These are phyloP conservation scores for Cornus controversa DNA, from an alignment of 148 eudicot species.

Conservation along the genomic window DNA sequence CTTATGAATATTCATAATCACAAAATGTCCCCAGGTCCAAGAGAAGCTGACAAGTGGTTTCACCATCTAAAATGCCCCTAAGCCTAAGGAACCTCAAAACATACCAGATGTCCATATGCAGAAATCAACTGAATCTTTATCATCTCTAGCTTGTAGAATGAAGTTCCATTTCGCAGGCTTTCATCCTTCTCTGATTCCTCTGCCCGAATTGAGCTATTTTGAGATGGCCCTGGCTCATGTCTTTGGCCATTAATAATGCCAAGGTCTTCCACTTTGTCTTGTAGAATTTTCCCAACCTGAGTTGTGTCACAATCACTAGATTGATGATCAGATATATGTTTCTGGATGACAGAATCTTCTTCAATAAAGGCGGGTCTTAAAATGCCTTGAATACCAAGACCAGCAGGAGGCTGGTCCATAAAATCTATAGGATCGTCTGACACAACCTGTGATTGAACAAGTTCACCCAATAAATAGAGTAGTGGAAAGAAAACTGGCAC, in stretches of 20 bases:
- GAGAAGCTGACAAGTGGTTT: conserved; percentile 7
- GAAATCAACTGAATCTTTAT: conserved; percentile 71
- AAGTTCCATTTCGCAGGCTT: conserved; percentile 52
- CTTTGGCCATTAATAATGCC: conserved; percentile 63
- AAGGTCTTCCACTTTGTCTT: conserved; percentile 41
- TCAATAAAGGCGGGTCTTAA: conserved; percentile 83
- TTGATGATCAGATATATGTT: conserved; percentile 36
- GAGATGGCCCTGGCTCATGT: conserved; percentile 37
- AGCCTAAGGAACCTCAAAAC: neutral
- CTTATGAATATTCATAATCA: conserved; percentile 2
- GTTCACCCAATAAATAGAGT: neutral
- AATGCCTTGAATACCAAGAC: conserved; percentile 82
- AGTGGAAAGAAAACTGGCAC: neutral
- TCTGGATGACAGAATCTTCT: conserved; percentile 72
- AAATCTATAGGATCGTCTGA: conserved; percentile 76
- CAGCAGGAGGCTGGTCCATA: conserved; percentile 89
- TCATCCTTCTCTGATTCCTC: conserved; percentile 70
- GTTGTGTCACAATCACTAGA: conserved; percentile 29
- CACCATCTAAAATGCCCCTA: neutral
- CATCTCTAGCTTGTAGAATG: conserved; percentile 94
- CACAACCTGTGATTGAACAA: conserved; percentile 46
- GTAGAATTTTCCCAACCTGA: conserved; percentile 26
- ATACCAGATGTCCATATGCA: conserved; percentile 75
- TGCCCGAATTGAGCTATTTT: conserved; percentile 44
- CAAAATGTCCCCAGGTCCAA: neutral